Evolutionary conservation across 129 eudicot genomes (phyloP), one percentile per base, ranked within the genome.

Genomic region (Logfia minima): DNA sequence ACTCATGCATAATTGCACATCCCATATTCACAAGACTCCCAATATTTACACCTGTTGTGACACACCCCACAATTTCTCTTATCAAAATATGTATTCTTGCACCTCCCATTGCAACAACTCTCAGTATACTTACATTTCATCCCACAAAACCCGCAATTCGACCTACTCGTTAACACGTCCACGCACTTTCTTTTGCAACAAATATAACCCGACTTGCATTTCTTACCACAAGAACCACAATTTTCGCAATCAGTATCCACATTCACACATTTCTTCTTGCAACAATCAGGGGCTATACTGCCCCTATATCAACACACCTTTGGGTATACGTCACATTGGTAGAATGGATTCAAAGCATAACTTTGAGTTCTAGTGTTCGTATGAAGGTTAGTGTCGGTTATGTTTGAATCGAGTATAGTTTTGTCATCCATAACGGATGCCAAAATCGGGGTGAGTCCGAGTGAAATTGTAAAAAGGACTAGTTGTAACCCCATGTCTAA

Each of bases 1-100:
- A 48, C 11, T 81, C 61, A 81, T 61, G 88, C 88, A 70, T 85
- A 85, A 77, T 55, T 81, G 71, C 88, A 85, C 88, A 85, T 73
- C 26, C 85, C 85, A 45, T 51, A 81, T 23, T 64, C 88, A 78
- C 88, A 85, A 37, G 68, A 64, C 59, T 78, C 76, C n/a, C 82
- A 71, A 35, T 82, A 14, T 55, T 82, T 82, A 84, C 88, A 85
- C 84, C 79, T 81, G 68, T 78, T 85, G 13, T 82, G 37, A 78
- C 88, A 85, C 77, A 29, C 76, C 18, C 84, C 86, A 26, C 86
- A 85, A 21, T 85, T 62, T 48, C 18, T 82, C 74, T 59, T 75
- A 45, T 85, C 83, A 26, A 48, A 58, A 29, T 58, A 78, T 56
- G 79, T 21, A 52, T 81, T 82, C 52, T 69, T 68, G 45, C 88